Percentiles rank a stretch among this genome's conserved stretches.
phyloP scores from a whole-genome alignment of 2,329 filamentous ascomycete genomes.

The Pyricularia sp. region DNA sequence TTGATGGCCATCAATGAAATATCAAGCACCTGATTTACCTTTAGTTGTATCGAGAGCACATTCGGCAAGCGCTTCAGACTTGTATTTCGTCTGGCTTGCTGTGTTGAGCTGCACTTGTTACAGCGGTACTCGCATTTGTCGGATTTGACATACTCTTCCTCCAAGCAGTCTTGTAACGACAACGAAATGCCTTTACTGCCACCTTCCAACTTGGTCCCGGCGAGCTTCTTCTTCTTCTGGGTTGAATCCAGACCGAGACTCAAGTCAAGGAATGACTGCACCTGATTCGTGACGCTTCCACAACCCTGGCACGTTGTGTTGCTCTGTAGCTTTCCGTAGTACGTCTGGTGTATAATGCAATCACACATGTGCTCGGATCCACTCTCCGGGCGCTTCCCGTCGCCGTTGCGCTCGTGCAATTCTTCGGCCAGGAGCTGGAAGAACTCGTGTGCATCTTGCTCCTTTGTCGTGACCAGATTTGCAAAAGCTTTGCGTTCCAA shows the following conservation, averaged over 20 bases:
- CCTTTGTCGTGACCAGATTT: constrained; percentile 78
- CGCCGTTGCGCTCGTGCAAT: constrained; percentile 73
- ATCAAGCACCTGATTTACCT: constrained; percentile 43
- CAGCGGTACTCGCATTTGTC: constrained; percentile 90
- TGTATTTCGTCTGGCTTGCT: constrained; percentile 76
- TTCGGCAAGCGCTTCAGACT: constrained; percentile 80
- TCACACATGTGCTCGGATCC: constrained; percentile 60
- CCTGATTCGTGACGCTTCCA: constrained; percentile 68
- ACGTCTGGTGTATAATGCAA: constrained; percentile 90
- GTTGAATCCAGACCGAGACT: constrained; percentile 75
- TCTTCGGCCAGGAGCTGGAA: constrained; percentile 93
- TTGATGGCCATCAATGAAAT: background rate
- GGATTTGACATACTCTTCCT: constrained; percentile 74
- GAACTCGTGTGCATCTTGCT: constrained; percentile 96
- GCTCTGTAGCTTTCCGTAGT: constrained; percentile 84
- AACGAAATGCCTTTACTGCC: constrained; percentile 19
- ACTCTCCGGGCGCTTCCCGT: constrained; percentile 52
- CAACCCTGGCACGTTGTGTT: constrained; percentile 89
- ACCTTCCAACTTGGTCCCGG: background rate
- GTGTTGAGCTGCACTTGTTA: constrained; percentile 64
- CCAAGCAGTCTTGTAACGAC: constrained; percentile 65
- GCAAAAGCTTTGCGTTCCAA: constrained; percentile 65
- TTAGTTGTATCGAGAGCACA: constrained; percentile 84
- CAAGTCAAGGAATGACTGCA: constrained; percentile 86
- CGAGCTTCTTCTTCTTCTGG: constrained; percentile 42